phyloP scores from a whole-genome alignment of 805 yeast species.

The Ogataea nonfermentans region DNA sequence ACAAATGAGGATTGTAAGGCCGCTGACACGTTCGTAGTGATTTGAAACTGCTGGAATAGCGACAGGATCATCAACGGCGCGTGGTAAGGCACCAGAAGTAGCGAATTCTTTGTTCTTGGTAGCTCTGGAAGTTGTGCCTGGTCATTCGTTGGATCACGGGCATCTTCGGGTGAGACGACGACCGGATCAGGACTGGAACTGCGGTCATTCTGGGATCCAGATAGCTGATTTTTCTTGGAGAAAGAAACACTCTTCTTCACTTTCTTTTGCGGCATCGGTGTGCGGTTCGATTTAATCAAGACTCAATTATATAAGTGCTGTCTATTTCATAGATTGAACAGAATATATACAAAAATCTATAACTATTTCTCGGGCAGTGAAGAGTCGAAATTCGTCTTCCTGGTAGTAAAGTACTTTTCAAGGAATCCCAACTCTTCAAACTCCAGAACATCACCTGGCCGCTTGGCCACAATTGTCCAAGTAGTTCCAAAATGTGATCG shows the following conservation, averaged over 20 bases:
- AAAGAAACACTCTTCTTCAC: conserved; percentile 33
- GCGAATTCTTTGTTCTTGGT: conserved; percentile 17
- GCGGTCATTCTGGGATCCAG: neutral
- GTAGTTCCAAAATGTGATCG: conserved; percentile 91
- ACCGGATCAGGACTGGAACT: neutral
- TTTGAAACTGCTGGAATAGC: conserved; percentile 33
- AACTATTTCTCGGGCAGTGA: conserved; percentile 19
- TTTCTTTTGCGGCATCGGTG: conserved; percentile 16
- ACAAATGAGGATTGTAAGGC: conserved; percentile 30
- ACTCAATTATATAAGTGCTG: too few species aligned
- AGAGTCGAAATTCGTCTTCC: conserved; percentile 32
- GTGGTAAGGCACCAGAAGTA: conserved; percentile 34
- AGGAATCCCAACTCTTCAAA: conserved; percentile 46
- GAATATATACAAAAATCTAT: conserved; percentile 9
- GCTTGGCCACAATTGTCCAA: conserved; percentile 77
- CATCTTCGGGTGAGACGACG: neutral
- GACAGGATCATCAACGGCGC: conserved; percentile 24
- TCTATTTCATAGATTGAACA: neutral
- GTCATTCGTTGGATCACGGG: neutral
- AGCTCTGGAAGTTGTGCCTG: conserved; percentile 8
- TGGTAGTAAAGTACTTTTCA: conserved; percentile 46
- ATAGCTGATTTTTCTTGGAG: conserved; percentile 12
- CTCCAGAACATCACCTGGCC: conserved; percentile 60
- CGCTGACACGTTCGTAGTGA: conserved; percentile 29
- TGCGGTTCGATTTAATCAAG: neutral